These are phyloP conservation scores for Thozetella sp. DNA, from an alignment of 495 filamentous ascomycete species.

Conservation along the genomic window DNA sequence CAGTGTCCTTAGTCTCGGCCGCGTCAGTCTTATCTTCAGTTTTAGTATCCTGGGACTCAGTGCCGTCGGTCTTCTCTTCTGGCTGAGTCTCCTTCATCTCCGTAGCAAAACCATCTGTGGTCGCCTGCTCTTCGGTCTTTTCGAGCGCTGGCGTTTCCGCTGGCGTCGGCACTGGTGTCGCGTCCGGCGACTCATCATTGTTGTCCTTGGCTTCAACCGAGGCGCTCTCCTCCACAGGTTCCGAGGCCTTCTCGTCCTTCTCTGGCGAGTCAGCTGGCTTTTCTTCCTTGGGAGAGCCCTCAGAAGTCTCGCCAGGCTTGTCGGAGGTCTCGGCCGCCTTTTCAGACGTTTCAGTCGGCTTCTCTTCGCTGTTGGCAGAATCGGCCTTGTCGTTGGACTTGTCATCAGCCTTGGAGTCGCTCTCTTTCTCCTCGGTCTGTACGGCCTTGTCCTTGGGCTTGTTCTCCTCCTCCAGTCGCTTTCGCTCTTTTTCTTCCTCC, in stretches of 20 bases:
- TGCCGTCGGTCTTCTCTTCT: no score
- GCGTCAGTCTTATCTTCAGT: conserved; percentile 1
- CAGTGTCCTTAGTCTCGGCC: conserved; percentile 9
- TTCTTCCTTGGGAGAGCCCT: conserved; percentile 13
- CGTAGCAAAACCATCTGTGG: no score
- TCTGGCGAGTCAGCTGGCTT: background rate
- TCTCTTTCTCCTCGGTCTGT: conserved; percentile 36
- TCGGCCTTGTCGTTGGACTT: conserved; percentile 7
- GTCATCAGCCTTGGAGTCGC: conserved; percentile 15
- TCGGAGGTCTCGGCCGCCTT: conserved; percentile 7
- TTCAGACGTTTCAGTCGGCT: background rate
- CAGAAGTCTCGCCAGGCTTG: no score
- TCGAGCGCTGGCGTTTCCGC: conserved; percentile 22
- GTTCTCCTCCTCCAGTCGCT: conserved; percentile 35
- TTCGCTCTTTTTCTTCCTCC: conserved; percentile 17
- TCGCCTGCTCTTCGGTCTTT: conserved; percentile 20
- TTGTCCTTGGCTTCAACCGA: conserved; percentile 3
- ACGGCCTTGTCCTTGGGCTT: conserved; percentile 39
- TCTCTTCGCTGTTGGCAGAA: conserved; percentile 7
- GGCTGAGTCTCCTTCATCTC: no score
- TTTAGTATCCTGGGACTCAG: background rate
- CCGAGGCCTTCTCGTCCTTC: conserved; percentile 6
- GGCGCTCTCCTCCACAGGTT: conserved; percentile 11
- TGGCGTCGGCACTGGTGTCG: conserved; percentile 23
- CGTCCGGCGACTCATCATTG: conserved; percentile 17